Evolutionary conservation across 2,329 filamentous ascomycete genomes (phyloP), one percentile per base, ranked within the genome.

Genomic region (Colletotrichum theobromicola): DNA sequence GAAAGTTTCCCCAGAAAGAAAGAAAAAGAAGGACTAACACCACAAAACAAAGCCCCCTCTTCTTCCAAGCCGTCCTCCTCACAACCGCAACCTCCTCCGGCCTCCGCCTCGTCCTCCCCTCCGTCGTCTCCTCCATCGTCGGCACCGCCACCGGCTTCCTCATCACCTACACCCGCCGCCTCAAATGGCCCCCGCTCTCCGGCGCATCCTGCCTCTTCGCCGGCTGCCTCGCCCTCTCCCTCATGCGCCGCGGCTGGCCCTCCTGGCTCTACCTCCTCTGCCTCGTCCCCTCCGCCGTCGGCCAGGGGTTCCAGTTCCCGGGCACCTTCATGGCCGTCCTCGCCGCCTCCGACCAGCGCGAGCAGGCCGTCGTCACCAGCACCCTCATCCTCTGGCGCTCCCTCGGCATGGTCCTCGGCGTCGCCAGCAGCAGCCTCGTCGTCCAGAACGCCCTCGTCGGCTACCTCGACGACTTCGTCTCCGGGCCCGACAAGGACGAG

Each of bases 1-100:
- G 53, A 28, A 21, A 16, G 10, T 53, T 26, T 37, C 16, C 5
- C 35, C 15, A 46, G 2, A 10, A 30, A 26, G 26, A 9, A 63
- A 32, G 34, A 60, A n/a, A n/a, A n/a, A n/a, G n/a, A n/a, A n/a
- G n/a, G n/a, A n/a, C 57, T 57, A 15, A 35, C 65, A 71, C 42
- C 10, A 46, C 42, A n/a, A 16, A 15, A 30, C 26, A 55, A 77
- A 91, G 91, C 7, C 94, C 94, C 1, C 86, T 96, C 9, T 96
- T 93, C 85, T 95, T 94, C 84, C 93, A 95, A 81, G 93, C 92
- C 46, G 93, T 95, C 30, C 91, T 94, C 62, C 88, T 94, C 66
- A 91, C 93, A 72, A 89, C 88, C 7, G 92, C 94, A 18, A 95
- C 94, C 1, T 86, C 88, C 28, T 94, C 94, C 1, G 94, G 94